A percentile compares a stretch with the other conserved stretches of the same genome.
Evolutionary conservation across 805 yeast genomes (phyloP).

Genomic region (Metschnikowia anglica): DNA sequence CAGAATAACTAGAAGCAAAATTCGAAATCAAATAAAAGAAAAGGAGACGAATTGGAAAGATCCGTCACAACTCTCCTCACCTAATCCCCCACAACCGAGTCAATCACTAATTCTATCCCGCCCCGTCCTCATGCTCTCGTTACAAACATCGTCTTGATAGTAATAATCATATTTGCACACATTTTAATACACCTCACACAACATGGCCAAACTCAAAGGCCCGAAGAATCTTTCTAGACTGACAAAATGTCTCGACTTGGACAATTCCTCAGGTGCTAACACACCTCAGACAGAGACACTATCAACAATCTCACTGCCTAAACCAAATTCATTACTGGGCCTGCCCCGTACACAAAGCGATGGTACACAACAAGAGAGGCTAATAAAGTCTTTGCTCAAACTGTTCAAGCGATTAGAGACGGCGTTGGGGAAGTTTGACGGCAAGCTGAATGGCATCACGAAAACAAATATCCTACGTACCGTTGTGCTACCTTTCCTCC

Average conservation of each 20-base stretch:
- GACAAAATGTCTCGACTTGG: neutral
- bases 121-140: slow-evolving; percentile 6
- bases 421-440: slow-evolving; percentile 42
- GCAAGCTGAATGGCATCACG: slow-evolving; percentile 22
- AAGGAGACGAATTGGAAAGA: neutral
- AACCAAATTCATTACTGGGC: neutral
- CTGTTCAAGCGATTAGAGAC: slow-evolving; percentile 41
- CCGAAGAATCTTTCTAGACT: neutral
- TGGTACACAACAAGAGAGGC: slow-evolving; percentile 10
- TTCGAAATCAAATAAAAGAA: neutral
- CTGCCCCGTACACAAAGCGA: slow-evolving; percentile 1
- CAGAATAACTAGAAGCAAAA: neutral
- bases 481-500: slow-evolving; percentile 34
- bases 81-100: no score
- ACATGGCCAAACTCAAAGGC: slow-evolving; percentile 9
- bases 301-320: neutral
- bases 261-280: neutral
- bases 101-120: neutral
- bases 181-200: neutral
- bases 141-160: neutral
- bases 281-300: neutral
- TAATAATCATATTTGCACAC: neutral
- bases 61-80: neutral
- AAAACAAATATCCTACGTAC: slow-evolving; percentile 46
- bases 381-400: slow-evolving; percentile 16